Evolutionary conservation across 2,329 filamentous ascomycete species (phyloP).

Genomic region (Tolypocladium amazonense): DNA sequence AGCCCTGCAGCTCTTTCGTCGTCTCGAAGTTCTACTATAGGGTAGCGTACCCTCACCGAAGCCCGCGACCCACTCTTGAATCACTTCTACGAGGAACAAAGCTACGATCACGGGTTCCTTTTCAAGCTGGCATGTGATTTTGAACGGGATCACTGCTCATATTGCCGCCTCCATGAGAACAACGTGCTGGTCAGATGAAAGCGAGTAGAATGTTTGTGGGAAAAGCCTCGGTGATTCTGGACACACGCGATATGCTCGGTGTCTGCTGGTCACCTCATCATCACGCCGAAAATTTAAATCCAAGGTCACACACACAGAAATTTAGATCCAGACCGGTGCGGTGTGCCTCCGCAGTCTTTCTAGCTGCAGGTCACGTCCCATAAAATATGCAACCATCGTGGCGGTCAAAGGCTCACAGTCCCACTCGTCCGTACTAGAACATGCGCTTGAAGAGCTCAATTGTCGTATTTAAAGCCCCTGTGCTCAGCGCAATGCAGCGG

Average conservation of each 20-base stretch:
- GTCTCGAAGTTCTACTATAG: background rate
- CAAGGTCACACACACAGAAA: background rate
- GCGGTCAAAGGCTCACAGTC: conserved; percentile 11
- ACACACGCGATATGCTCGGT: background rate
- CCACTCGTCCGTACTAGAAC: background rate
- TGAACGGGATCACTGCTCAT: background rate
- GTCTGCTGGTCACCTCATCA: background rate
- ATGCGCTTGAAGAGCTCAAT: background rate
- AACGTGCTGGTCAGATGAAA: background rate
- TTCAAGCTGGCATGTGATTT: background rate
- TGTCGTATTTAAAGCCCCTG: background rate
- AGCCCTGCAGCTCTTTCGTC: no score
- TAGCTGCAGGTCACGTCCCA: conserved; percentile 18
- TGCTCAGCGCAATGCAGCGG: background rate
- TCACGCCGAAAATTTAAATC: background rate
- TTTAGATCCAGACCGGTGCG: background rate
- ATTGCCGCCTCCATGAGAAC: background rate
- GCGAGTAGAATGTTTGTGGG: background rate
- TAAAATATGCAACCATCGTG: conserved; percentile 17
- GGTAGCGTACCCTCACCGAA: background rate
- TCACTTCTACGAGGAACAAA: no score
- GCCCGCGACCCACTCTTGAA: background rate
- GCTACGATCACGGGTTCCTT: background rate
- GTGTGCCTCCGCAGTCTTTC: background rate
- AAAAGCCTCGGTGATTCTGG: background rate